phyloP scores from a whole-genome alignment of 2,329 filamentous ascomycete species.

The Epichloe coenophiala region DNA sequence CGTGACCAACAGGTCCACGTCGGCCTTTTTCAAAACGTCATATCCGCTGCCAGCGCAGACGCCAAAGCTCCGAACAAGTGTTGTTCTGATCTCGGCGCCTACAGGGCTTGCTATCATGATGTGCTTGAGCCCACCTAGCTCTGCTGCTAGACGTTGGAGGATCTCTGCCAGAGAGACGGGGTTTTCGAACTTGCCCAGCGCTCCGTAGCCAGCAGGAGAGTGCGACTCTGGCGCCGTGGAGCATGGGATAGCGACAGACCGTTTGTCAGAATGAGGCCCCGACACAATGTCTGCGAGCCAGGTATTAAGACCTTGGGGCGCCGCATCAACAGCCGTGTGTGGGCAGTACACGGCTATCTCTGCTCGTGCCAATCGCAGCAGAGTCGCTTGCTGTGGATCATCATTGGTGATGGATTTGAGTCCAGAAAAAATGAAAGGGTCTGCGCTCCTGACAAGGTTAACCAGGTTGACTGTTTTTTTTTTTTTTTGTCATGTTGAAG shows the following conservation, averaged over 20 bases:
- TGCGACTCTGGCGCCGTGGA: conserved; percentile 27
- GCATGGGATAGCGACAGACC: conserved; percentile 33
- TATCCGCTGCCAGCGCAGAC: conserved; percentile 86
- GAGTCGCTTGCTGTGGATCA: conserved; percentile 75
- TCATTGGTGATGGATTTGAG: conserved; percentile 76
- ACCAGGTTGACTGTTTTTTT: no score
- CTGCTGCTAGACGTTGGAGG: conserved; percentile 43
- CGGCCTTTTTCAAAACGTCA: conserved; percentile 54
- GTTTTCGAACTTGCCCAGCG: conserved; percentile 28
- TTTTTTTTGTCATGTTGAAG: background rate
- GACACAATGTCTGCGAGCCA: conserved; percentile 85
- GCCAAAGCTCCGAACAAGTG: conserved; percentile 53
- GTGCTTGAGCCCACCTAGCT: conserved; percentile 50
- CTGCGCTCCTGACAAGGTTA: conserved; percentile 26
- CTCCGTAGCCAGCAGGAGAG: conserved; percentile 39
- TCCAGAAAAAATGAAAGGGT: conserved; percentile 91
- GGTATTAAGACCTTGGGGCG: conserved; percentile 72
- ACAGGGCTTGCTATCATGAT: conserved; percentile 40
- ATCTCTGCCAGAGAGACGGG: conserved; percentile 29
- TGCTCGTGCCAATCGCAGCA: conserved; percentile 68
- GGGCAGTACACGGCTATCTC: conserved; percentile 94
- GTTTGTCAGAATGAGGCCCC: conserved; percentile 27
- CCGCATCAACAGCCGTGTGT: conserved; percentile 88
- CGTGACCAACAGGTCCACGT: conserved; percentile 74
- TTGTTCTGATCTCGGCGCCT: conserved; percentile 21